Conservation (phyloP, 225 moss, liverwort and hornwort genomes). For the Asterella californica region DNA sequence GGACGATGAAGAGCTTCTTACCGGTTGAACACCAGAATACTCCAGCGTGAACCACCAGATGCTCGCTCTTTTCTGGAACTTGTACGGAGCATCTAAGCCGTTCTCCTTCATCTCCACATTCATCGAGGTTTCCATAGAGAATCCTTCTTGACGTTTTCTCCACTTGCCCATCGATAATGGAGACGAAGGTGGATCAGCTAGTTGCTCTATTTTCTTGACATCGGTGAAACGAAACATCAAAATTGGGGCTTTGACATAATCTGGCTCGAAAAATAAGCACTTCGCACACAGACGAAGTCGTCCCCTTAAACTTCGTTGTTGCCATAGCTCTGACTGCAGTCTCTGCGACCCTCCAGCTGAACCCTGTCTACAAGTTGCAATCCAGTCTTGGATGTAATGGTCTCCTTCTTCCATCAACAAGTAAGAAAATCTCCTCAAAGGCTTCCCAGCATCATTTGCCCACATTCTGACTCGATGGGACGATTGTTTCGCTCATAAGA, state of each 20-base stretch:
- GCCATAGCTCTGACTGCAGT: slow-evolving; percentile 58
- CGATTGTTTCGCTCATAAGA: background rate
- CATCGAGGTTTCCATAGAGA: slow-evolving; percentile 69
- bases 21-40: slow-evolving; percentile 83
- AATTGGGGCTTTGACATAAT: slow-evolving; percentile 81
- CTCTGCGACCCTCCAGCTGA: slow-evolving; percentile 66
- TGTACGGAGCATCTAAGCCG: slow-evolving; percentile 85
- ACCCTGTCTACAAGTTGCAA: slow-evolving; percentile 91
- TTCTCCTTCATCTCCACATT: slow-evolving; percentile 93
- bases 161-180: slow-evolving; percentile 55
- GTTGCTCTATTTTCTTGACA: slow-evolving; percentile 70
- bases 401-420: slow-evolving; percentile 92
- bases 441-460: slow-evolving; percentile 67
- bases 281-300: slow-evolving; percentile 84
- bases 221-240: slow-evolving; percentile 88
- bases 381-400: slow-evolving; percentile 97
- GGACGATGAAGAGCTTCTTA: slow-evolving; percentile 18
- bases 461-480: slow-evolving; percentile 54
- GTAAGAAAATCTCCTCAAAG: slow-evolving; percentile 78
- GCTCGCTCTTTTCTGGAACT: slow-evolving; percentile 76
- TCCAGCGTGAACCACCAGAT: slow-evolving; percentile 95
- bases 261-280: slow-evolving; percentile 91
- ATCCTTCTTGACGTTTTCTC: slow-evolving; percentile 78
- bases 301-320: slow-evolving; percentile 91
- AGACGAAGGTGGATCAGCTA: slow-evolving; percentile 64